phyloP scores from a whole-genome alignment of 106 monocot species.

The Dioscorea alata region DNA sequence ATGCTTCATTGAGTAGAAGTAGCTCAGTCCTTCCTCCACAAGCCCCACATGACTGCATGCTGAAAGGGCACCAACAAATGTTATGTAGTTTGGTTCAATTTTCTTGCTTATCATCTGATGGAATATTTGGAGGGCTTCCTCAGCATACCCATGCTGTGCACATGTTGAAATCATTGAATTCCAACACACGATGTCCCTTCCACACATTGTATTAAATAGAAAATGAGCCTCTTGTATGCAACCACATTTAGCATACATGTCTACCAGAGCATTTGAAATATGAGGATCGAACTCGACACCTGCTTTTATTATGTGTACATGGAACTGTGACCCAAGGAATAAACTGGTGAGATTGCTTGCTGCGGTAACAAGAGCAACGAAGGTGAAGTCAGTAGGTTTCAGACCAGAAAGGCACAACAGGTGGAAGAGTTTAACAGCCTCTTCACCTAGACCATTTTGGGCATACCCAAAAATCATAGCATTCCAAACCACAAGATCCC shows the following conservation, averaged over 20 bases:
- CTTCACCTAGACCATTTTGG: conserved; percentile 54
- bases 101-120: conserved; percentile 33
- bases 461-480: conserved; percentile 75
- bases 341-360: conserved; percentile 57
- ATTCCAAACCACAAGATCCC: conserved; percentile 84
- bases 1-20: conserved; percentile 58
- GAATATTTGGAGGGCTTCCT: conserved; percentile 62
- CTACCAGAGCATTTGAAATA: conserved; percentile 71
- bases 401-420: conserved; percentile 25
- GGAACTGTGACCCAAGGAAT: conserved; percentile 54
- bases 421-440: conserved; percentile 51
- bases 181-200: conserved; percentile 68
- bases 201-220: conserved; percentile 31
- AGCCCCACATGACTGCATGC: conserved; percentile 80
- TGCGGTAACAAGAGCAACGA: conserved; percentile 54
- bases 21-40: conserved; percentile 56
- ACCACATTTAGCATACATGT: conserved; percentile 96
- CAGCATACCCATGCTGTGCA: conserved; percentile 68
- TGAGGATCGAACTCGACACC: conserved; percentile 53
- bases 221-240: conserved; percentile 49
- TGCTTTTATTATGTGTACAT: conserved; percentile 55
- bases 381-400: conserved; percentile 62
- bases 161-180: conserved; percentile 87
- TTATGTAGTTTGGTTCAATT: conserved; percentile 61
- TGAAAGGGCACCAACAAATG: conserved; percentile 74